Evolutionary conservation across 805 yeast species (phyloP).

Genomic region (Suhomyces kilbournensis): DNA sequence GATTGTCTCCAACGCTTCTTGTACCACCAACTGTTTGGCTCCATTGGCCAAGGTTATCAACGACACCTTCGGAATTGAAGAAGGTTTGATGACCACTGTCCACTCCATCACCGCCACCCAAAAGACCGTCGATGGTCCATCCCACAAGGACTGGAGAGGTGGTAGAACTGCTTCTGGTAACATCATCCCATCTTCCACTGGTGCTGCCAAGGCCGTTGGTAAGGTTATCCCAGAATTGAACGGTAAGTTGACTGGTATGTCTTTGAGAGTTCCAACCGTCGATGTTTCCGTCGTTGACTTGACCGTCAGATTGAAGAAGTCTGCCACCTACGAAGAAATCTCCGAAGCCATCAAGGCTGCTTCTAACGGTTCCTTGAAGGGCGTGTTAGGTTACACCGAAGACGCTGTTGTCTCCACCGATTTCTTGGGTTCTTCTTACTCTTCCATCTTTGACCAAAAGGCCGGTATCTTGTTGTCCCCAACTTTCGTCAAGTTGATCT

Average conservation of each 20-base stretch:
- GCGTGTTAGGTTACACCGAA: conserved; percentile 34
- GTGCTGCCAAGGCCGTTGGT: conserved; percentile 39
- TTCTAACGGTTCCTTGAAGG: conserved; percentile 32
- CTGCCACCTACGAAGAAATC: conserved; percentile 33
- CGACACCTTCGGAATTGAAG: conserved; percentile 34
- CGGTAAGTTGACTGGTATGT: conserved; percentile 37
- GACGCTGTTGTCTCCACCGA: conserved; percentile 36
- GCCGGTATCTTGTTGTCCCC: conserved; percentile 38
- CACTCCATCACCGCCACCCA: conserved; percentile 39
- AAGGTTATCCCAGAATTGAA: conserved; percentile 36
- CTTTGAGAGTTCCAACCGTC: conserved; percentile 35
- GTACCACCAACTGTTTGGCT: conserved; percentile 39
- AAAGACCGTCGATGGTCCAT: conserved; percentile 37
- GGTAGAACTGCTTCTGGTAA: conserved; percentile 38
- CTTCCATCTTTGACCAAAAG: conserved; percentile 32
- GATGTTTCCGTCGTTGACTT: conserved; percentile 37
- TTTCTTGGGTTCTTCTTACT: conserved; percentile 28
- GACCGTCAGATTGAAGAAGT: conserved; percentile 30
- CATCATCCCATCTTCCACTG: conserved; percentile 36
- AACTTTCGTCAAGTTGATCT: conserved; percentile 33
- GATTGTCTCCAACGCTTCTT: conserved; percentile 35
- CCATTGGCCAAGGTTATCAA: conserved; percentile 37
- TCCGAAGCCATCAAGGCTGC: conserved; percentile 30
- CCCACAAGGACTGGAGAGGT: conserved; percentile 40
- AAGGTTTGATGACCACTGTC: conserved; percentile 37